phyloP scores from a whole-genome alignment of 495 filamentous ascomycete genomes.

The Penicillium parvum region DNA sequence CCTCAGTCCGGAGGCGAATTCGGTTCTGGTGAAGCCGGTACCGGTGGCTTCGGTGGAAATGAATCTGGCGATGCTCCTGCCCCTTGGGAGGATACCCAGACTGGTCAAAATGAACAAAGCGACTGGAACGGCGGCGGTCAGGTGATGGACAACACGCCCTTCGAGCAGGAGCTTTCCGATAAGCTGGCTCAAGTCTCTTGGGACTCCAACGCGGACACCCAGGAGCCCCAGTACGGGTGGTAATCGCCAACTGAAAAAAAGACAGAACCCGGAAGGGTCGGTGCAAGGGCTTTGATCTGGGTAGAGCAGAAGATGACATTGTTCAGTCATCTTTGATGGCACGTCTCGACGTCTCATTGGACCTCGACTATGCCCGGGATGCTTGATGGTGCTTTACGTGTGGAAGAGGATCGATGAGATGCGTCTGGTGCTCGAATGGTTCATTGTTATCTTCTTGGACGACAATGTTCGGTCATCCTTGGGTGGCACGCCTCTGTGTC shows the following conservation, averaged over 20 bases:
- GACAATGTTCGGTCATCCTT: too few species aligned
- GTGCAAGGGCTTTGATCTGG: slow-evolving; percentile 6
- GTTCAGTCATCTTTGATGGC: not conserved
- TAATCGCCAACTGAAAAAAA: too few species aligned
- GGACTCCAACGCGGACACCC: too few species aligned
- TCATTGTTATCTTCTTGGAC: not conserved
- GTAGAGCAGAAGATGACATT: not conserved
- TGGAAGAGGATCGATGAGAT: not conserved
- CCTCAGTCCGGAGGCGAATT: slow-evolving; percentile 40
- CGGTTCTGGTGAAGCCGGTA: too few species aligned
- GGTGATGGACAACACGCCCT: too few species aligned
- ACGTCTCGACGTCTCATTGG: not conserved
- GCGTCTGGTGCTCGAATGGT: not conserved
- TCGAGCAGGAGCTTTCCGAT: too few species aligned
- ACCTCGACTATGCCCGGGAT: slow-evolving; percentile 1
- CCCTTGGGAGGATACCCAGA: too few species aligned
- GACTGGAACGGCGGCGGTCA: not conserved
- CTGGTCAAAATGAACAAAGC: not conserved
- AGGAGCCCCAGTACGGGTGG: not conserved
- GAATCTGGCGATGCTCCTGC: not conserved
- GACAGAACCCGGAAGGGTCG: not conserved
- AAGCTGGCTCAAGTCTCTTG: not conserved
- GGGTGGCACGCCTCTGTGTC: too few species aligned
- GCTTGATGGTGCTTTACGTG: not conserved
- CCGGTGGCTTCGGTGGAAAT: slow-evolving; percentile 15